Evolutionary conservation across 805 yeast species (phyloP).

Genomic region (Lipomyces starkeyi): DNA sequence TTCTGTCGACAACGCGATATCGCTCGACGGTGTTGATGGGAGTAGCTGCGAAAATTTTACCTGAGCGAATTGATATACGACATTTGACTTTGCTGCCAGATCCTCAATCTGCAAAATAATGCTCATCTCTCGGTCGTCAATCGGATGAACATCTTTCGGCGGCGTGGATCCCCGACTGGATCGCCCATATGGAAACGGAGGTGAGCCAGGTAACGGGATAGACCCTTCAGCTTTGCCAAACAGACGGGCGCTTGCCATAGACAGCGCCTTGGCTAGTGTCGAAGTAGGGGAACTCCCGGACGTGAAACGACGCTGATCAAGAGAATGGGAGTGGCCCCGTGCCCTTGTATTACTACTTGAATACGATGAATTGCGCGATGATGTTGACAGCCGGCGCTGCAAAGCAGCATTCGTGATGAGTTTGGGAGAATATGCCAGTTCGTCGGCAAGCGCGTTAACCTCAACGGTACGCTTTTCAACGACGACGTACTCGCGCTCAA

Average conservation of each 20-base stretch:
- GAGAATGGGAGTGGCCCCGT: conserved; percentile 2
- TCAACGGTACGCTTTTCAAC: conserved; percentile 95
- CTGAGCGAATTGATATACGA: conserved; percentile 85
- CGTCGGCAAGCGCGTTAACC: conserved; percentile 94
- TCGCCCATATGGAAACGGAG: background rate
- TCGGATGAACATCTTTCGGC: conserved; percentile 19
- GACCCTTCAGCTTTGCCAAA: conserved; percentile 58
- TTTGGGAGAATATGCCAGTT: conserved; percentile 57
- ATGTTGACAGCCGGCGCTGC: conserved; percentile 28
- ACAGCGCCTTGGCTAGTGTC: conserved; percentile 86
- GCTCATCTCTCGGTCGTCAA: conserved; percentile 33
- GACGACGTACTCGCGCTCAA: conserved; percentile 89
- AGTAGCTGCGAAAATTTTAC: conserved; percentile 85
- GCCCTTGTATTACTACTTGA: conserved; percentile 3
- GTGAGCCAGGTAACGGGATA: conserved; percentile 1
- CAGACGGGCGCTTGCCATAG: conserved; percentile 83
- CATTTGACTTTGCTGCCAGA: conserved; percentile 88
- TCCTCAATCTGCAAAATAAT: conserved; percentile 26
- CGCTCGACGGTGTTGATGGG: conserved; percentile 59
- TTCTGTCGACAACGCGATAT: conserved; percentile 30
- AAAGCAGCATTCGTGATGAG: conserved; percentile 1
- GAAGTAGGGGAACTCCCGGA: conserved; percentile 68
- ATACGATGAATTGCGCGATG: conserved; percentile 16
- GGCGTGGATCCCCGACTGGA: conserved; percentile 16
- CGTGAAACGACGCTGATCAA: conserved; percentile 30